Evolutionary conservation across 2,329 filamentous ascomycete species (phyloP).

Genomic region (Botryotinia globosa): DNA sequence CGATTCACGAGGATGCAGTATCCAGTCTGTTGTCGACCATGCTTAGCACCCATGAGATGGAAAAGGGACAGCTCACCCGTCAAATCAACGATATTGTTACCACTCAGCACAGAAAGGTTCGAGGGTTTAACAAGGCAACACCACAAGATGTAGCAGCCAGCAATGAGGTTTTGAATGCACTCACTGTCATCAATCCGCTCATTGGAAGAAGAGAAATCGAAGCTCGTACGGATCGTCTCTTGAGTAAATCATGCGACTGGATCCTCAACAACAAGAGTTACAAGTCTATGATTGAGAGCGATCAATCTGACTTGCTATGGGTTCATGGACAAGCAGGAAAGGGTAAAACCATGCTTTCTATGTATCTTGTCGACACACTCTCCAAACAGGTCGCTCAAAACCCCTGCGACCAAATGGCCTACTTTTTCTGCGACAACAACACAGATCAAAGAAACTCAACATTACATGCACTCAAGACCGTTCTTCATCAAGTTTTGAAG

Average conservation of each 20-base stretch:
- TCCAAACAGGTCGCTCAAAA: constrained; percentile 19
- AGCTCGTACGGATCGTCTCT: constrained; percentile 19
- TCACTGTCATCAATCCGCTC: constrained; percentile 16
- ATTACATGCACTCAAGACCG: constrained; percentile 20
- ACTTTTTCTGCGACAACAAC: constrained; percentile 21
- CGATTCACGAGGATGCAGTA: constrained; percentile 17
- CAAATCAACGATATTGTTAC: constrained; percentile 20
- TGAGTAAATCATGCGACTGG: constrained; percentile 18
- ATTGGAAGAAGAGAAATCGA: constrained; percentile 16
- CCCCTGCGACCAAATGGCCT: constrained; percentile 15
- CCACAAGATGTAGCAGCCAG: constrained; percentile 8
- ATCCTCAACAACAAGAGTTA: constrained; percentile 16
- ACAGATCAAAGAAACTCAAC: constrained; percentile 15
- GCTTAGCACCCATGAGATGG: constrained; percentile 3
- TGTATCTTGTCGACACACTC: constrained; percentile 16
- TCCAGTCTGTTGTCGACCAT: constrained; percentile 12
- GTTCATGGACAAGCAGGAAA: constrained; percentile 21
- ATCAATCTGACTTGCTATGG: constrained; percentile 20
- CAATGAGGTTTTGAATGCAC: constrained; percentile 15
- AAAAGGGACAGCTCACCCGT: constrained; percentile 17
- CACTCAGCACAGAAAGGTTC: constrained; percentile 19
- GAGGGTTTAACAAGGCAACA: neutral
- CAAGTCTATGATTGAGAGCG: constrained; percentile 16
- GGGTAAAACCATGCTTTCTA: constrained; percentile 22
- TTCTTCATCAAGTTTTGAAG: constrained; percentile 16